phyloP scores from a whole-genome alignment of 352 stramenopile genomes.

The Blastocystis sp. region DNA sequence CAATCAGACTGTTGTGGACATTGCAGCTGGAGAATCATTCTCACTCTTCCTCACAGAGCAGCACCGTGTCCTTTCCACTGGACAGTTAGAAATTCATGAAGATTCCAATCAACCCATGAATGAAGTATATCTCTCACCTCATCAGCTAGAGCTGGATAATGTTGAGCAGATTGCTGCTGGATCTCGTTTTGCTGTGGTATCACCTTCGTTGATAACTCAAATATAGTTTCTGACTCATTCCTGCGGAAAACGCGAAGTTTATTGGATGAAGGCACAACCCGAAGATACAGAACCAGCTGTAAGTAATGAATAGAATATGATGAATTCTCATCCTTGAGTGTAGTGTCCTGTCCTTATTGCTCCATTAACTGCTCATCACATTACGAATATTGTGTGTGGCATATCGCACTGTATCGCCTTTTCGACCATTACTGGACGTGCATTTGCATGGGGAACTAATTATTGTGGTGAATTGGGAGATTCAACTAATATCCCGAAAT shows the following conservation, averaged over 20 bases:
- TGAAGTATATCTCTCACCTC: neutral
- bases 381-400: conserved; percentile 68
- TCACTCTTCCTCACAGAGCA: conserved; percentile 32
- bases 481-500: neutral
- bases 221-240: neutral
- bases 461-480: conserved; percentile 47
- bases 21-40: conserved; percentile 47
- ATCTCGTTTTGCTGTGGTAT: conserved; percentile 25
- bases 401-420: conserved; percentile 70
- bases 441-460: conserved; percentile 70
- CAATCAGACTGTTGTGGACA: conserved; percentile 7
- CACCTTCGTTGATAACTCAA: neutral
- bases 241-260: conserved; percentile 6
- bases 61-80: neutral
- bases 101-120: neutral
- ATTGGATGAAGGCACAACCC: conserved; percentile 19
- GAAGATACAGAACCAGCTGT: neutral
- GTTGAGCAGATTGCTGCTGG: conserved; percentile 24
- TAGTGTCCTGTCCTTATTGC: conserved; percentile 66
- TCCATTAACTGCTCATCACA: neutral
- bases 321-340: conserved; percentile 33
- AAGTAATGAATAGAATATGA: neutral
- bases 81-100: conserved; percentile 10
- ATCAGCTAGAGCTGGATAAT: neutral
- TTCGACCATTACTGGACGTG: conserved; percentile 68